Conservation (phyloP, 352 stramenopile genomes). For the Pythium rhizo-oryzae region DNA sequence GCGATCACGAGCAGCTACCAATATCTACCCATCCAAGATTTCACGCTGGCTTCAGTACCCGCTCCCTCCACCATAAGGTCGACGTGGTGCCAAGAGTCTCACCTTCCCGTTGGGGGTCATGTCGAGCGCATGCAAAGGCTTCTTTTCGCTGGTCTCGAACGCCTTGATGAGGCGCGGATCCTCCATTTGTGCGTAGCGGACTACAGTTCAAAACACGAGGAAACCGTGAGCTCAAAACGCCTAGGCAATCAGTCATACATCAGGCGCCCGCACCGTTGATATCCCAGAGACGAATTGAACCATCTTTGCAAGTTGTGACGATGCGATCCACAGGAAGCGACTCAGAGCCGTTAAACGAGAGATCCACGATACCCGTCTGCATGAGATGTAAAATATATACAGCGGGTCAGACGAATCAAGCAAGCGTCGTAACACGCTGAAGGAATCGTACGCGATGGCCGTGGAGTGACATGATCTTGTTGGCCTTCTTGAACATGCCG, state of each 20-base stretch:
- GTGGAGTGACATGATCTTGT: conserved; percentile 86
- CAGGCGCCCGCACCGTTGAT: conserved; percentile 61
- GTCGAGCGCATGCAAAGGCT: conserved; percentile 61
- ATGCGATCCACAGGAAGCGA: conserved; percentile 69
- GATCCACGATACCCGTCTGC: conserved; percentile 73
- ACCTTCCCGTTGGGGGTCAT: conserved; percentile 75
- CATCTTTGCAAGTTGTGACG: conserved; percentile 79
- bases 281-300: conserved; percentile 75
- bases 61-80: neutral
- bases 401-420: neutral
- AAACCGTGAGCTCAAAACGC: neutral
- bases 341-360: conserved; percentile 79
- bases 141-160: conserved; percentile 59
- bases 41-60: no score
- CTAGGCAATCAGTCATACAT: neutral
- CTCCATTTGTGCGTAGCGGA: conserved; percentile 78
- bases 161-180: conserved; percentile 70
- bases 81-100: neutral
- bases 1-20: conserved; percentile 54
- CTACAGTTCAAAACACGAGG: conserved; percentile 31
- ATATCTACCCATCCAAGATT: conserved; percentile 36
- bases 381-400: neutral
- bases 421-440: no score
- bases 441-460: conserved; percentile 59
- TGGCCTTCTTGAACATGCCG: conserved; percentile 76